Conservation (phyloP, 768 basidiomycete species). For the Serendipita indica region DNA sequence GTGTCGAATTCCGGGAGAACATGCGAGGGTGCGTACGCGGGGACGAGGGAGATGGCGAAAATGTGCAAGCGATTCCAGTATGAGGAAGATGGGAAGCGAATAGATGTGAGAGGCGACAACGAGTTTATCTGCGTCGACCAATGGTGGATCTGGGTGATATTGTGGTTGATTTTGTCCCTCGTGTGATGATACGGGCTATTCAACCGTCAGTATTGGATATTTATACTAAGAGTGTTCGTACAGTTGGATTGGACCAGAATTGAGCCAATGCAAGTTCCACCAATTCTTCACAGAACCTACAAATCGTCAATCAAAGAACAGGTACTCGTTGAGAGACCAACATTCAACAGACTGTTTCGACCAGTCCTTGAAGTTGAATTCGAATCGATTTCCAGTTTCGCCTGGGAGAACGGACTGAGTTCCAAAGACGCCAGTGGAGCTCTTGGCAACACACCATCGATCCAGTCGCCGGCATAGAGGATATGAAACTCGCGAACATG, state of each 20-base stretch:
- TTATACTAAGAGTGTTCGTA: neutral
- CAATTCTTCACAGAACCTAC: slow-evolving; percentile 16
- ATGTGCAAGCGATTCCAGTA: slow-evolving; percentile 16
- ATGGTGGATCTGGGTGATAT: slow-evolving; percentile 17
- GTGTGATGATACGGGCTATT: slow-evolving; percentile 16
- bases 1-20: neutral
- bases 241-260: slow-evolving; percentile 16
- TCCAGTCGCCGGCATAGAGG: slow-evolving; percentile 27
- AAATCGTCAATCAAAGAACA: neutral
- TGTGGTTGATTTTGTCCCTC: slow-evolving; percentile 13
- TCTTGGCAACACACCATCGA: slow-evolving; percentile 25
- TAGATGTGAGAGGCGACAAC: slow-evolving; percentile 28
- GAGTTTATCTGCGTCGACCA: slow-evolving; percentile 20
- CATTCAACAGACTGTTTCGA: slow-evolving; percentile 13
- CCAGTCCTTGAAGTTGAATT: slow-evolving; percentile 18
- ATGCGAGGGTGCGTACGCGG: slow-evolving; percentile 10
- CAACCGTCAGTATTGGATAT: neutral
- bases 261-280: slow-evolving; percentile 19
- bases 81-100: slow-evolving; percentile 18
- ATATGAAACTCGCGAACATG: slow-evolving; percentile 28
- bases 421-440: neutral
- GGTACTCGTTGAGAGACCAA: slow-evolving; percentile 1
- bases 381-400: slow-evolving; percentile 33
- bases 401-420: slow-evolving; percentile 23
- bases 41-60: slow-evolving; percentile 15